Percentiles rank a stretch among this genome's conserved stretches.
phyloP scores from a whole-genome alignment of 106 monocot species.

The Dendrobium catenatum region DNA sequence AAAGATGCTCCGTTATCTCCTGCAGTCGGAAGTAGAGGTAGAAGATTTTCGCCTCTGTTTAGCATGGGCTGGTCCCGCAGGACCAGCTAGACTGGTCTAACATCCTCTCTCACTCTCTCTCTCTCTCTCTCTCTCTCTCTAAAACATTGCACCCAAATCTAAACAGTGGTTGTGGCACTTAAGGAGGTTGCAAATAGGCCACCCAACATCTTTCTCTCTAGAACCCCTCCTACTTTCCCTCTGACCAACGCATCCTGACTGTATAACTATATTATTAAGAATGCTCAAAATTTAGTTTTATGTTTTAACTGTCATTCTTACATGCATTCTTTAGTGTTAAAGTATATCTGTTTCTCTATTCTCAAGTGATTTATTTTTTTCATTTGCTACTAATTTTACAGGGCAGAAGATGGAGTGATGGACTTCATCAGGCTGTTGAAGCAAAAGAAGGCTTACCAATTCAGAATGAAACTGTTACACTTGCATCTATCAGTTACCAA shows the following conservation, averaged over 20 bases:
- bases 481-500: conserved; percentile 97
- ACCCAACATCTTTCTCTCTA: not conserved
- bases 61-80: too few relatives aligned
- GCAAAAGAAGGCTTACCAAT: conserved; percentile 90
- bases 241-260: not conserved
- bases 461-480: conserved; percentile 94
- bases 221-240: not conserved
- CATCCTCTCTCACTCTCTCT: not conserved
- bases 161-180: not conserved
- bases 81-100: too few relatives aligned
- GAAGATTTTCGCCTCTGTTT: too few relatives aligned
- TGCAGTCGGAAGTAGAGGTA: too few relatives aligned
- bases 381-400: conserved; percentile 20
- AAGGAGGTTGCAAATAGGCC: not conserved
- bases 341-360: not conserved
- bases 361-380: not conserved
- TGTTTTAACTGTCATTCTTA: not conserved
- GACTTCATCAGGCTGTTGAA: conserved; percentile 96
- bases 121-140: not conserved
- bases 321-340: not conserved
- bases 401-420: conserved; percentile 95
- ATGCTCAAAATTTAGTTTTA: not conserved
- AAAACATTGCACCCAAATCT: not conserved
- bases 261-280: not conserved
- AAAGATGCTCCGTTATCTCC: too few relatives aligned